A percentile compares a stretch with the other conserved stretches of the same genome.
Evolutionary conservation across 2,329 filamentous ascomycete species (phyloP).

Genomic region (Cytospora piceicola): DNA sequence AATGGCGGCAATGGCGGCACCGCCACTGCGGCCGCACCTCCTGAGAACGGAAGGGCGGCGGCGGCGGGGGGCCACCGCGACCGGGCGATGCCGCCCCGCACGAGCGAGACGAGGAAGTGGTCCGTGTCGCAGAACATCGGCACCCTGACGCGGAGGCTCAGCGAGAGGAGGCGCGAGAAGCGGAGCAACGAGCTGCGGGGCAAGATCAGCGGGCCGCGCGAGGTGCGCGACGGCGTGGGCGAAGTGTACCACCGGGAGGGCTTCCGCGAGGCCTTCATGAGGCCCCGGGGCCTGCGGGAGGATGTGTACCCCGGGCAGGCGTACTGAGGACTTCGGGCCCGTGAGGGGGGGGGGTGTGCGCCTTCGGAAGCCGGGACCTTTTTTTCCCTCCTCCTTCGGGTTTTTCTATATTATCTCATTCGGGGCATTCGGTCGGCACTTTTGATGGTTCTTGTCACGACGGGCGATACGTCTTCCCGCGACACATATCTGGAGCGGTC

Average conservation of each 20-base stretch:
- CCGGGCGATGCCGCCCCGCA: constrained; percentile 16
- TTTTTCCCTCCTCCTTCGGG: no score
- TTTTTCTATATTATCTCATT: not conserved
- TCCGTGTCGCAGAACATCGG: constrained; percentile 43
- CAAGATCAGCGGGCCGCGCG: constrained; percentile 63
- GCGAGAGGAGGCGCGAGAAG: constrained; percentile 62
- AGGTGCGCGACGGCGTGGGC: constrained; percentile 62
- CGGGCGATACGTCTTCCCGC: constrained; percentile 10
- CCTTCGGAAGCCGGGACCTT: no score
- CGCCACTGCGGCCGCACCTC: no score
- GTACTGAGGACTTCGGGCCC: not conserved
- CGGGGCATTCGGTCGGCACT: not conserved
- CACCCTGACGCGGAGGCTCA: constrained; percentile 55
- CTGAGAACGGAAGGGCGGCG: not conserved
- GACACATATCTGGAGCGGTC: not conserved
- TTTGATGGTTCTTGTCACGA: constrained; percentile 19
- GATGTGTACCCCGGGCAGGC: not conserved
- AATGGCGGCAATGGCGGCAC: not conserved
- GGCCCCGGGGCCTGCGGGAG: constrained; percentile 30
- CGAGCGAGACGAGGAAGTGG: constrained; percentile 26
- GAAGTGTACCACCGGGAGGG: constrained; percentile 57
- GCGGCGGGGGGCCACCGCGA: not conserved
- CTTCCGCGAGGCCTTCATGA: constrained; percentile 40
- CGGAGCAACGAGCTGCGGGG: constrained; percentile 60
- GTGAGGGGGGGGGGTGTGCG: no score